Conservation (phyloP, 108 stramenopile genomes). For the Stephanodiscus minutulus region DNA sequence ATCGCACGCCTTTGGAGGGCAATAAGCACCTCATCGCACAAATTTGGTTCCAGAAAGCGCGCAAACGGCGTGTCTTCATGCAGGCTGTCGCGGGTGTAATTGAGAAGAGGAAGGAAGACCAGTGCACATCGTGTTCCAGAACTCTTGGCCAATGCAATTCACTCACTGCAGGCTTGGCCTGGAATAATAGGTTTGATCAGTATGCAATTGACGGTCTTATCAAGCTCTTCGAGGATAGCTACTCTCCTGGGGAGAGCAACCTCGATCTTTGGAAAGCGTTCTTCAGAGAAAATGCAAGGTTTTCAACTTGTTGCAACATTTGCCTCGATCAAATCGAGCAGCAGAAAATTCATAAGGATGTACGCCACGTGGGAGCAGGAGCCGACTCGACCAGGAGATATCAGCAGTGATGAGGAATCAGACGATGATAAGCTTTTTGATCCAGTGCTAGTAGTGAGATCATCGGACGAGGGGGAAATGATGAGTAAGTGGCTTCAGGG, state of each 20-base stretch:
- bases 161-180: slow-evolving; percentile 53
- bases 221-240: slow-evolving; percentile 61
- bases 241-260: slow-evolving; percentile 63
- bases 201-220: slow-evolving; percentile 78
- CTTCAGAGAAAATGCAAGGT: slow-evolving; percentile 76
- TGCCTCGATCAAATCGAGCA: slow-evolving; percentile 66
- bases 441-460: slow-evolving; percentile 65
- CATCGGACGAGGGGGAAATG: slow-evolving; percentile 73
- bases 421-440: slow-evolving; percentile 71
- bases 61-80: slow-evolving; percentile 69
- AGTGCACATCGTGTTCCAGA: slow-evolving; percentile 62
- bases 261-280: slow-evolving; percentile 84
- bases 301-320: slow-evolving; percentile 66
- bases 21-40: slow-evolving; percentile 65
- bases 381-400: slow-evolving; percentile 69
- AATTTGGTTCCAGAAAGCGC: slow-evolving; percentile 77
- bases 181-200: slow-evolving; percentile 62
- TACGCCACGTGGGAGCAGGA: slow-evolving; percentile 56
- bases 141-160: slow-evolving; percentile 46
- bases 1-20: slow-evolving; percentile 64
- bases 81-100: slow-evolving; percentile 66
- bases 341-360: slow-evolving; percentile 49
- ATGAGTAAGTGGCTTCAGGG: slow-evolving; percentile 83
- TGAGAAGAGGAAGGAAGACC: slow-evolving; percentile 55
- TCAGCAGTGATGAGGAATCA: slow-evolving; percentile 71